Conservation (phyloP, 176 grass and related monocot species). For the Triticum turgidum region DNA sequence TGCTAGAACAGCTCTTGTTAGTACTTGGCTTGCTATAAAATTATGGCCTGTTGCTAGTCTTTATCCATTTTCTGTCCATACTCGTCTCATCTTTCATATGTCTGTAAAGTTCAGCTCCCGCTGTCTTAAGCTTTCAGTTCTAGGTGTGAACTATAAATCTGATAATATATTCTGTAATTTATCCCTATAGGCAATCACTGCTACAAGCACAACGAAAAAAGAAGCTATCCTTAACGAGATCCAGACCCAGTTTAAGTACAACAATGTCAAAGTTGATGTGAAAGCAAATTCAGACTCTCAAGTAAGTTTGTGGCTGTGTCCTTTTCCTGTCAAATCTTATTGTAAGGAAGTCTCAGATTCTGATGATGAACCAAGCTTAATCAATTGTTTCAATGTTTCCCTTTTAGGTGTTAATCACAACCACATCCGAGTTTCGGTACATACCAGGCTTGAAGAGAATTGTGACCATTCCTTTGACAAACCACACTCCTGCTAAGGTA, state of each 20-base stretch:
- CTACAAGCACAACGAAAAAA: slow-evolving; percentile 54
- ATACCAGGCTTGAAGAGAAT: slow-evolving; percentile 61
- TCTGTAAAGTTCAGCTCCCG: background rate
- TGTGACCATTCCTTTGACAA: slow-evolving; percentile 51
- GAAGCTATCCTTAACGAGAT: slow-evolving; percentile 56
- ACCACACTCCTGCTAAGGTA: slow-evolving; percentile 63
- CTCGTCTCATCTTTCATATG: background rate
- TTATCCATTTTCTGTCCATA: background rate
- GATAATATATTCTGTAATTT: background rate
- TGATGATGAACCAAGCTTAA: background rate
- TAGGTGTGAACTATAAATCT: background rate
- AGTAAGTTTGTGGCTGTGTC: slow-evolving; percentile 27
- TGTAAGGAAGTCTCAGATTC: background rate
- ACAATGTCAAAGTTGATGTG: slow-evolving; percentile 45
- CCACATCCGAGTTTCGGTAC: slow-evolving; percentile 45
- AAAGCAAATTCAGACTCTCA: slow-evolving; percentile 60
- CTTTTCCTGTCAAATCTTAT: background rate
- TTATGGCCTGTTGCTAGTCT: background rate
- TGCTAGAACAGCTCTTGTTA: background rate
- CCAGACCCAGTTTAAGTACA: slow-evolving; percentile 52
- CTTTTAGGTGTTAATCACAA: slow-evolving; percentile 52
- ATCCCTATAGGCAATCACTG: slow-evolving; percentile 41
- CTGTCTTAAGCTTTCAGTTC: background rate
- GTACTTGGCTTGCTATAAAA: background rate
- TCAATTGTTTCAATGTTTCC: background rate